These are phyloP conservation scores for Phylloporus rhodoxanthus DNA, from an alignment of 768 basidiomycete species.

Conservation along the genomic window DNA sequence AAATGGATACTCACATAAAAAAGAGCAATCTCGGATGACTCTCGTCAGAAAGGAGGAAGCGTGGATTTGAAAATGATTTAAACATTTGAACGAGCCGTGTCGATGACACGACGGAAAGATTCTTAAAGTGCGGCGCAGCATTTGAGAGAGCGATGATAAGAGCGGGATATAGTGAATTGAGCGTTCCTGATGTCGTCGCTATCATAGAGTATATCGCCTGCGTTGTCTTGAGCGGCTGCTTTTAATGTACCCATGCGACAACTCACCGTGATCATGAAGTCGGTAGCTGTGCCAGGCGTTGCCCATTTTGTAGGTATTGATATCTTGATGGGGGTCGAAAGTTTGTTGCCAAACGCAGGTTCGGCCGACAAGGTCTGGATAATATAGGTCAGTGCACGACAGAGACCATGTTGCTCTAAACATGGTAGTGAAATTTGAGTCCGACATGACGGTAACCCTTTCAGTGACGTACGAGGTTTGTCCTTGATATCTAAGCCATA, in stretches of 20 bases:
- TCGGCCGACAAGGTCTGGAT: slow-evolving; percentile 89
- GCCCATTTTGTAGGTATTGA: slow-evolving; percentile 75
- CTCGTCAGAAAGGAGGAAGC: slow-evolving; percentile 88
- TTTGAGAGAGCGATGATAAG: slow-evolving; percentile 88
- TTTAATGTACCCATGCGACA: not conserved
- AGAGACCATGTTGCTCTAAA: slow-evolving; percentile 84
- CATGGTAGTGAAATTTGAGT: slow-evolving; percentile 3
- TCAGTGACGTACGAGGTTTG: slow-evolving; percentile 64
- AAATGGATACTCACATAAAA: slow-evolving; percentile 59
- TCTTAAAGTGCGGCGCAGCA: slow-evolving; percentile 78
- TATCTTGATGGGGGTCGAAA: slow-evolving; percentile 59
- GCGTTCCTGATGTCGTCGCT: slow-evolving; percentile 75
- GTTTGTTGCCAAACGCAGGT: slow-evolving; percentile 62
- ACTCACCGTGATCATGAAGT: slow-evolving; percentile 83
- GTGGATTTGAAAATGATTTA: slow-evolving; percentile 83
- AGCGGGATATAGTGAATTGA: slow-evolving; percentile 87
- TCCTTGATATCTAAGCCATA: slow-evolving; percentile 88
- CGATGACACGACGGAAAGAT: slow-evolving; percentile 74
- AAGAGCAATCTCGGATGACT: slow-evolving; percentile 90
- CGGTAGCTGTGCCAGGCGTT: slow-evolving; percentile 65
- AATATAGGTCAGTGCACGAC: slow-evolving; percentile 85
- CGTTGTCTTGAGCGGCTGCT: slow-evolving; percentile 3
- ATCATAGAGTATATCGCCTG: slow-evolving; percentile 88
- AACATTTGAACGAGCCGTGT: slow-evolving; percentile 85
- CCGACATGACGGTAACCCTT: not conserved